Percentiles rank a stretch among this genome's conserved stretches.
These are phyloP conservation scores for cucumber (Cucumis sativus) DNA, from an alignment of 306 rosid species.

Conservation along the genomic window DNA sequence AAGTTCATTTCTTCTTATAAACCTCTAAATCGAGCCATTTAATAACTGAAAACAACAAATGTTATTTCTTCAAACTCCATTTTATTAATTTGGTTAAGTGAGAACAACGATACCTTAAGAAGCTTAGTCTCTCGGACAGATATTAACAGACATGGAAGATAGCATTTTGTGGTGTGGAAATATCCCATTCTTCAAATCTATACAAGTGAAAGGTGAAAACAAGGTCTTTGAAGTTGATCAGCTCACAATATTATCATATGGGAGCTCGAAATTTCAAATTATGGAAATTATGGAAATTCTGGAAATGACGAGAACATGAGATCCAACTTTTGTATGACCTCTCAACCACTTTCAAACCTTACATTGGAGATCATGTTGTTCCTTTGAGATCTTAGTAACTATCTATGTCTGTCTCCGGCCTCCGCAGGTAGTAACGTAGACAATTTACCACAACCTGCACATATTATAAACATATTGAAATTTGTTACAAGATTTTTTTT, in stretches of 20 bases:
- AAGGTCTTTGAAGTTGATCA: not conserved
- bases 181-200: not conserved
- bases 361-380: not conserved
- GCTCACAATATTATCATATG: not conserved
- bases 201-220: not conserved
- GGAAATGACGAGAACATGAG: not conserved
- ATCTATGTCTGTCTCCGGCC: slow-evolving; percentile 87
- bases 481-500: not conserved
- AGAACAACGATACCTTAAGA: not conserved
- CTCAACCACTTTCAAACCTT: not conserved
- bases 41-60: too few species aligned
- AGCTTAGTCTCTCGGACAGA: not conserved
- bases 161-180: not conserved
- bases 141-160: not conserved
- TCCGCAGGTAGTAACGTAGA: slow-evolving; percentile 77
- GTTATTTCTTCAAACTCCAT: not conserved
- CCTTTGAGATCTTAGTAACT: slow-evolving; percentile 38
- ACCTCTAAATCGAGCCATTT: too few species aligned
- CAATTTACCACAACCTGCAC: slow-evolving; percentile 81
- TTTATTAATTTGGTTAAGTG: not conserved
- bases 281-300: not conserved
- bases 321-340: not conserved
- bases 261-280: slow-evolving; percentile 6
- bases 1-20: too few species aligned
- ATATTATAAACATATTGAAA: not conserved